Evolutionary conservation across 2,329 filamentous ascomycete species (phyloP).

Genomic region (Eurotiales sp.): DNA sequence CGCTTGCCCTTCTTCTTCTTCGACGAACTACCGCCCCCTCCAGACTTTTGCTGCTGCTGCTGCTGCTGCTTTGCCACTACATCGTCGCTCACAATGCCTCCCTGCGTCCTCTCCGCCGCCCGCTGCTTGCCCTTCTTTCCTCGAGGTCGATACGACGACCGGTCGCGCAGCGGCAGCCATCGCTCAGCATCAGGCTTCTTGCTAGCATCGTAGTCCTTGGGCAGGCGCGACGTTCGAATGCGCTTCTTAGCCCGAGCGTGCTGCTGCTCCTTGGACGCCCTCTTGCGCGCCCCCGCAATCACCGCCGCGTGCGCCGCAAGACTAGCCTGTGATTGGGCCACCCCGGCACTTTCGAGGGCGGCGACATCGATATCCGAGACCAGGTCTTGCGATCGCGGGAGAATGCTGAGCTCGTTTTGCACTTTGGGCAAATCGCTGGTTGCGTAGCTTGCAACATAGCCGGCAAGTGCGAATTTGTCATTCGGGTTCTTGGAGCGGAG

Average conservation of each 20-base stretch:
- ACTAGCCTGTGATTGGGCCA: constrained; percentile 33
- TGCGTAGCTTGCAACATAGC: constrained; percentile 79
- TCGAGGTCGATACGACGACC: constrained; percentile 84
- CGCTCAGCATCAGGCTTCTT: constrained; percentile 85
- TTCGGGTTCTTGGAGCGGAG: constrained; percentile 61
- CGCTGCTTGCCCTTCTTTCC: constrained; percentile 89
- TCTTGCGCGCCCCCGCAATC: constrained; percentile 38
- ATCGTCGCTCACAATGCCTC: constrained; percentile 73
- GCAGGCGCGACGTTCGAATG: constrained; percentile 44
- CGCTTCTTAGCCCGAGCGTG: constrained; percentile 37
- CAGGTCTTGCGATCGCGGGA: constrained; percentile 40
- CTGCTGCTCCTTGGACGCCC: constrained; percentile 29
- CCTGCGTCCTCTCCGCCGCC: constrained; percentile 74
- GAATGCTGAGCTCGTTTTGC: constrained; percentile 32
- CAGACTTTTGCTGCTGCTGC: constrained; percentile 23
- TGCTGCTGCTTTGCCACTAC: constrained; percentile 51
- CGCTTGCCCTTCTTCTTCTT: constrained; percentile 53
- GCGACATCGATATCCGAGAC: constrained; percentile 41
- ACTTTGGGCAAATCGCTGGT: constrained; percentile 41
- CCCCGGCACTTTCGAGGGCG: constrained; percentile 43
- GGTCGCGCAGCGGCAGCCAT: constrained; percentile 86
- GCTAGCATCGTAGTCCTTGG: constrained; percentile 59
- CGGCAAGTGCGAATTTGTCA: constrained; percentile 70
- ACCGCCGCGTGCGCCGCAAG: constrained; percentile 29
- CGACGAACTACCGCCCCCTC: constrained; percentile 37